Percentiles rank a stretch among this genome's conserved stretches.
Conservation (phyloP, 75 land plant genomes). For the Adiantum capillusveneris region DNA sequence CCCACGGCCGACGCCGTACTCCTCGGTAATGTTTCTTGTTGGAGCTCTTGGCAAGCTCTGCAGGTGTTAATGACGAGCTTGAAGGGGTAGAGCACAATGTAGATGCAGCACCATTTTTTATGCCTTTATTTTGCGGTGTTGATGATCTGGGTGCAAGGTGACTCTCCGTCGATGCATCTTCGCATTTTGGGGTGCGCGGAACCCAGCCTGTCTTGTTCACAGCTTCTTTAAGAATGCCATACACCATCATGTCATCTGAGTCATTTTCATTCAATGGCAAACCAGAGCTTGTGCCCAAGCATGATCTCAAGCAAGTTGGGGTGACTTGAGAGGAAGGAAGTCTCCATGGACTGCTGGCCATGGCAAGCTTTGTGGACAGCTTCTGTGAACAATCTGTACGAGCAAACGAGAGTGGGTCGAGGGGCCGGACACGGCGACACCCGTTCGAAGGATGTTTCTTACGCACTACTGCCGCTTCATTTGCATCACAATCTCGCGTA, state of each 20-base stretch:
- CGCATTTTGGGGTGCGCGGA: conserved; percentile 14
- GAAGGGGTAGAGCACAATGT: no score
- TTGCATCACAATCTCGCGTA: not conserved
- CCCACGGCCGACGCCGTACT: conserved; percentile 77
- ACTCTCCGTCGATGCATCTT: not conserved
- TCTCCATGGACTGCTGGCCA: not conserved
- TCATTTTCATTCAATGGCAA: conserved; percentile 45
- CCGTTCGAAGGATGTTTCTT: not conserved
- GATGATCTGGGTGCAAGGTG: not conserved
- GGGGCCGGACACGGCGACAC: not conserved
- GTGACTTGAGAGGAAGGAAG: not conserved
- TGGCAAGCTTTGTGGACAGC: not conserved
- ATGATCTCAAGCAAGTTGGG: not conserved
- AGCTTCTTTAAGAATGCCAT: conserved; percentile 24
- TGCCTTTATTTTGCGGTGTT: no score
- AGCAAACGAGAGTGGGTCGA: not conserved
- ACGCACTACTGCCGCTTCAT: no score
- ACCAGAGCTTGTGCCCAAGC: not conserved
- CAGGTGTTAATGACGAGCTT: no score
- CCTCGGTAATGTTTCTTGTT: conserved; percentile 20
- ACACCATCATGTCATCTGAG: conserved; percentile 44
- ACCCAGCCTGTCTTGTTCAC: no score
- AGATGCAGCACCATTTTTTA: no score
- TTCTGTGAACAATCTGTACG: not conserved
- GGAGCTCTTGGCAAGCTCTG: no score